Evolutionary conservation across 177 flowering plant genomes (phyloP), one percentile per base, ranked within the genome.

Genomic region (Vitis hybrid): DNA sequence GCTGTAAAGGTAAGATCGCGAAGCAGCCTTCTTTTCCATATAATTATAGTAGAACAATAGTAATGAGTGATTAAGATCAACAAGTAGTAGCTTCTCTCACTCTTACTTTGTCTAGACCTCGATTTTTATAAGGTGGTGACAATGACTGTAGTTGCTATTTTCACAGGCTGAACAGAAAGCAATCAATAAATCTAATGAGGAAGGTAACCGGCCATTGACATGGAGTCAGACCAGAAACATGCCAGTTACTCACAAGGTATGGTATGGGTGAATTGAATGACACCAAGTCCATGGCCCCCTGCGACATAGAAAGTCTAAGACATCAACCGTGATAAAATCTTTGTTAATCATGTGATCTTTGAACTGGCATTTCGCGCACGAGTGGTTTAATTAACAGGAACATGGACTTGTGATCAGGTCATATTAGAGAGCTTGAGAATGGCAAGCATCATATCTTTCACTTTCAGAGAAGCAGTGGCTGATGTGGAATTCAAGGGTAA

Each of bases 401-500:
- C 11, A 5, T 70, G 67, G 68, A 58, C 2, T 63, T 68, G 9
- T 23, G 5, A 34, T 52, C 85, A 91, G 95, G 94, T 94, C 51
- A 82, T 94, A 3, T 64, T 76, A 66, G 98, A 94, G 85, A 91
- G 84, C 66, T 68, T 94, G 77, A 88, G 98, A 73, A 84, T 90
- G 88, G 87, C 97, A 49, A 87, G 87, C 82, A 91, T 94, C 55
- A 84, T 94, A 75, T 87, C 98, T 18, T 94, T 92, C 81, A 83
- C 93, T 14, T 94, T 88, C 51, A 82, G 97, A 68, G 97, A 94
- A 81, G 97, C 97, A 51, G 90, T 86, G 9, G 82, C 80, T 40
- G 97, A 94, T 80, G 97, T 94, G 10, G 94, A 89, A 56, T 94
- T 88, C 75, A 82, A 89, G 19, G 98, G 98, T 91, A 80, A 72